These are phyloP conservation scores for Tripterygium wilfordii DNA, from an alignment of 177 flowering plant genomes.

Conservation along the genomic window DNA sequence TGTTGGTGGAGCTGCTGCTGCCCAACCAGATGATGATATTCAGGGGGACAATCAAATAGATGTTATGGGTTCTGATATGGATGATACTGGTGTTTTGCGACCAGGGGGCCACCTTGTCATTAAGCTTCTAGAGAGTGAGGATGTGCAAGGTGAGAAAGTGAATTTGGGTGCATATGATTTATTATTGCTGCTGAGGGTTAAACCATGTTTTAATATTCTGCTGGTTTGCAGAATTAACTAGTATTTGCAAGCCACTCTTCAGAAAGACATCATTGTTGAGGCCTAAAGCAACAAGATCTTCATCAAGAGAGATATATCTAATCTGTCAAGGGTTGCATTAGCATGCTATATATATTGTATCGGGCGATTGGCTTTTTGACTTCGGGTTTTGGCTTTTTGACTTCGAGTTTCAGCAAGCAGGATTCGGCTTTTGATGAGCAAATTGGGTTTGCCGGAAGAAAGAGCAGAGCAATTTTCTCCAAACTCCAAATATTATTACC, in stretches of 20 bases:
- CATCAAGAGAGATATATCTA: slow-evolving; percentile 90
- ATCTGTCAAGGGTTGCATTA: slow-evolving; percentile 66
- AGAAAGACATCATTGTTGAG: slow-evolving; percentile 77
- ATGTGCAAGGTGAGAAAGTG: slow-evolving; percentile 48
- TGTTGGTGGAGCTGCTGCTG: slow-evolving; percentile 40
- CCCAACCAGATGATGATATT: slow-evolving; percentile 16
- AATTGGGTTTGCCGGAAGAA: too few species aligned
- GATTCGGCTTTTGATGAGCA: too few species aligned
- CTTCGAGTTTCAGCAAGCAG: too few species aligned
- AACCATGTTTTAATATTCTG: neutral
- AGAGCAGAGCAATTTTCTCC: too few species aligned
- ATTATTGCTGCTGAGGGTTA: neutral
- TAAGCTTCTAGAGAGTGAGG: slow-evolving; percentile 90
- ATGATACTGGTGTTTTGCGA: slow-evolving; percentile 41
- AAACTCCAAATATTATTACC: too few species aligned
- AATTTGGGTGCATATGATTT: neutral
- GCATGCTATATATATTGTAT: too few species aligned
- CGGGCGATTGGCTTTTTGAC: too few species aligned
- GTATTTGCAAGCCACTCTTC: slow-evolving; percentile 72
- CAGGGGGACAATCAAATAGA: slow-evolving; percentile 15
- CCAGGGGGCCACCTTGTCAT: slow-evolving; percentile 82
- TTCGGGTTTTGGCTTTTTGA: too few species aligned
- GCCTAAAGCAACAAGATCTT: slow-evolving; percentile 92
- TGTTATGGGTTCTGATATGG: slow-evolving; percentile 12
- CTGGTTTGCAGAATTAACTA: slow-evolving; percentile 45